A percentile compares a stretch with the other conserved stretches of the same genome.
phyloP scores from a whole-genome alignment of 352 stramenopile species.

The Saprolegnia diclina region DNA sequence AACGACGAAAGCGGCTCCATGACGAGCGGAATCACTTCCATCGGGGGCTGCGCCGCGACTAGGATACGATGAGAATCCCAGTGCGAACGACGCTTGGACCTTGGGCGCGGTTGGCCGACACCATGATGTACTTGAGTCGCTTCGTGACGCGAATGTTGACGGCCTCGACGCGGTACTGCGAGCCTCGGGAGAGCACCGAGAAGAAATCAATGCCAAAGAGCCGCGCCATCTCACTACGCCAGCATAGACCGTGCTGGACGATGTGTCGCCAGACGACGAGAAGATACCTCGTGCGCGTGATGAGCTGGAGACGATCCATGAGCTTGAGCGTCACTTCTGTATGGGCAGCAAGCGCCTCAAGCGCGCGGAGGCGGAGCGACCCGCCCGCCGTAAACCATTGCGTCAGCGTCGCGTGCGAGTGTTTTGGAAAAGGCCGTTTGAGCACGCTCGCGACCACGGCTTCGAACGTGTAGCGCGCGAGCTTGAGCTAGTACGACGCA shows the following conservation, averaged over 20 bases:
- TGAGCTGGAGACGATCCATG: conserved; percentile 76
- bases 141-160: conserved; percentile 91
- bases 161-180: conserved; percentile 91
- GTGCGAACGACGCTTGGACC: not conserved
- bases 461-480: conserved; percentile 76
- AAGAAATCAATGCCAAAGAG: conserved; percentile 94
- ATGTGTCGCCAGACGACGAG: not conserved
- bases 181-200: conserved; percentile 88
- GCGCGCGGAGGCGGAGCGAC: conserved; percentile 44
- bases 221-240: conserved; percentile 81
- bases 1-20: conserved; percentile 95
- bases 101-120: conserved; percentile 71
- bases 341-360: conserved; percentile 45
- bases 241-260: not conserved
- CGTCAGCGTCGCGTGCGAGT: conserved; percentile 49
- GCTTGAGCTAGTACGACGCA: conserved; percentile 59
- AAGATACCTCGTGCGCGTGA: conserved; percentile 72
- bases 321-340: conserved; percentile 65
- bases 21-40: conserved; percentile 91
- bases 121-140: conserved; percentile 74
- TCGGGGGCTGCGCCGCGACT: conserved; percentile 84
- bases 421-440: conserved; percentile 54
- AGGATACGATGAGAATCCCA: not conserved
- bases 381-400: conserved; percentile 47
- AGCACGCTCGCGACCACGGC: conserved; percentile 65